A percentile compares a stretch with the other conserved stretches of the same genome.
These are phyloP conservation scores for Protomyces lactucae-debilis DNA, from an alignment of 1,139 yeast genomes.

Conservation along the genomic window DNA sequence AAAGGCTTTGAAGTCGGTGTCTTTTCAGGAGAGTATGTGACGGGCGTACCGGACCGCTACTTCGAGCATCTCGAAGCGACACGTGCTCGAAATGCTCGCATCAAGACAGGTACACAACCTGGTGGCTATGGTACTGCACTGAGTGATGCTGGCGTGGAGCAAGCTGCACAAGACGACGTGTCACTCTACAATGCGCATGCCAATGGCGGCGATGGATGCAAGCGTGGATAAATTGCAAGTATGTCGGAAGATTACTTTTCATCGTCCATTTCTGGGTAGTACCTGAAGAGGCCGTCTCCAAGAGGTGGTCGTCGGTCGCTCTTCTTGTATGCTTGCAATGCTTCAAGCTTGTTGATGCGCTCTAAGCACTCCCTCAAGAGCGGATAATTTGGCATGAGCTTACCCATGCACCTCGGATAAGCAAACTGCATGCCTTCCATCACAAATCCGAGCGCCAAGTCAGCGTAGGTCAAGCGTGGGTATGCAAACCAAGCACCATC, in stretches of 20 bases:
- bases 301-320: conserved; percentile 5
- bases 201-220: conserved; percentile 12
- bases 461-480: conserved; percentile 15
- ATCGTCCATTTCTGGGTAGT: conserved; percentile 23
- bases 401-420: conserved; percentile 6
- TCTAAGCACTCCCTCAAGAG: background rate
- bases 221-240: conserved; percentile 15
- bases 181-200: conserved; percentile 18
- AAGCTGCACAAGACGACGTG: conserved; percentile 22
- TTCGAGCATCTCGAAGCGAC: conserved; percentile 66
- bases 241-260: background rate
- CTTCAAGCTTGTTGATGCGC: background rate
- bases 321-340: conserved; percentile 1
- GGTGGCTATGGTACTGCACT: background rate
- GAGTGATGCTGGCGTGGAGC: conserved; percentile 16
- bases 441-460: conserved; percentile 5
- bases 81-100: conserved; percentile 9
- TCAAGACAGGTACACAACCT: background rate
- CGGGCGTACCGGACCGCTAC: conserved; percentile 84
- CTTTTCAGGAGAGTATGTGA: conserved; percentile 88
- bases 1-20: conserved; percentile 87
- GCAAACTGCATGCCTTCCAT: conserved; percentile 20
- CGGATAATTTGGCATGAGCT: background rate
- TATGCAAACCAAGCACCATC: background rate
- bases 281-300: conserved; percentile 17